These are phyloP conservation scores for Neurospora pannonica DNA, from an alignment of 495 filamentous ascomycete species.

Conservation along the genomic window DNA sequence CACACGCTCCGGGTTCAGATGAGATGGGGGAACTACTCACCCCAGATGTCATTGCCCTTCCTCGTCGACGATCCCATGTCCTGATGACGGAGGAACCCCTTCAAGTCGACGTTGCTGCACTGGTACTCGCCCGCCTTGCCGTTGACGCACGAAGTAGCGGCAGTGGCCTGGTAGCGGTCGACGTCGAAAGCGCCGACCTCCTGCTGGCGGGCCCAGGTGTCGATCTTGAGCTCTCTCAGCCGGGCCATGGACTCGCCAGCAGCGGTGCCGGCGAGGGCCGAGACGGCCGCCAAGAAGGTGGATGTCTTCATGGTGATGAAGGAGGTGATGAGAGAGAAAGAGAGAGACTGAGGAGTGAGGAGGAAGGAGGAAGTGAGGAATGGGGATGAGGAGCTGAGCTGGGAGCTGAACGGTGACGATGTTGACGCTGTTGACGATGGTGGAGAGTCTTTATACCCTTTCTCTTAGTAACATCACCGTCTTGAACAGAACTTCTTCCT, in stretches of 20 bases:
- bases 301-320: not conserved
- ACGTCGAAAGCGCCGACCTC: constrained; percentile 5
- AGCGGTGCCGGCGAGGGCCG: not conserved
- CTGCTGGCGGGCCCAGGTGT: constrained; percentile 1
- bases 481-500: not conserved
- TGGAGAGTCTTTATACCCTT: not conserved
- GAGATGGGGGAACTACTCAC: not conserved
- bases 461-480: not conserved
- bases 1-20: not conserved
- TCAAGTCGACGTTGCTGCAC: constrained; percentile 10
- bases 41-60: constrained; percentile 10
- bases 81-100: constrained; percentile 9
- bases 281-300: not conserved
- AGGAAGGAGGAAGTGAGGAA: not conserved
- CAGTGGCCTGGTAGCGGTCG: constrained; percentile 1
- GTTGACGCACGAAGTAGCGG: constrained; percentile 5
- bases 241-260: constrained; percentile 9
- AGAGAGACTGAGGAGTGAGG: not conserved
- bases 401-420: not conserved
- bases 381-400: not conserved
- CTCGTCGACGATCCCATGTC: constrained; percentile 11
- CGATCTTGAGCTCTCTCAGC: constrained; percentile 4
- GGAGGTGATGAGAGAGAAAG: not conserved
- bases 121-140: constrained; percentile 13
- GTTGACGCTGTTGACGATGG: not conserved